Conservation (phyloP, 2,329 filamentous ascomycete genomes). For the Pseudocercospora crystallina region DNA sequence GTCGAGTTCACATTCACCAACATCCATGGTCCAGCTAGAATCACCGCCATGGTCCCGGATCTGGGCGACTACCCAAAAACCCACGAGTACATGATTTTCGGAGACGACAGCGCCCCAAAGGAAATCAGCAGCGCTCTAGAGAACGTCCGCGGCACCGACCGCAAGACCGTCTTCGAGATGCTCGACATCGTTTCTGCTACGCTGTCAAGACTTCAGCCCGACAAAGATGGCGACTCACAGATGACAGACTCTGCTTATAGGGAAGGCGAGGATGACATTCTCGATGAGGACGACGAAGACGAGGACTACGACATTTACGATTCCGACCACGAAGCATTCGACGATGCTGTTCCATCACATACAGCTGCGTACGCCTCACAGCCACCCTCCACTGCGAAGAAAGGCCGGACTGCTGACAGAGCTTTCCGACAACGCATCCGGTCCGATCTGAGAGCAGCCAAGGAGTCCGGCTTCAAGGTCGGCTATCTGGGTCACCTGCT, state of each 20-base stretch:
- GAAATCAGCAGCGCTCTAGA: slow-evolving; percentile 47
- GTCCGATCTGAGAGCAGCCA: slow-evolving; percentile 61
- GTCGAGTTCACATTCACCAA: slow-evolving; percentile 60
- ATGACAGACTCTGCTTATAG: slow-evolving; percentile 41
- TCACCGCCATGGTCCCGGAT: slow-evolving; percentile 49
- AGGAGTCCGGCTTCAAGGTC: slow-evolving; percentile 67
- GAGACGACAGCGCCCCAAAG: slow-evolving; percentile 48
- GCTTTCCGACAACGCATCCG: slow-evolving; percentile 29
- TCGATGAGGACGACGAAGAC: slow-evolving; percentile 30
- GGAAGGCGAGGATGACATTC: neutral
- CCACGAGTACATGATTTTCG: slow-evolving; percentile 60
- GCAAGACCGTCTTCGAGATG: slow-evolving; percentile 51
- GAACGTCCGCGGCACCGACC: slow-evolving; percentile 44
- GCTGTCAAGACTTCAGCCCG: slow-evolving; percentile 35
- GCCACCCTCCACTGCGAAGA: neutral
- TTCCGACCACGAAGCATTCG: slow-evolving; percentile 30
- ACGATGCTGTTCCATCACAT: slow-evolving; percentile 12
- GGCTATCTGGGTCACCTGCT: slow-evolving; percentile 59
- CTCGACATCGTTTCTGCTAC: slow-evolving; percentile 47
- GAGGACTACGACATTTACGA: slow-evolving; percentile 39
- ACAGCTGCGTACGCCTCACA: slow-evolving; percentile 14
- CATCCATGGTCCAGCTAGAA: slow-evolving; percentile 30
- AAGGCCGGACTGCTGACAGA: slow-evolving; percentile 3
- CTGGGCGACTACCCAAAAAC: slow-evolving; percentile 59
- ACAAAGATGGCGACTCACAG: slow-evolving; percentile 43